phyloP scores from a whole-genome alignment of 2,329 filamentous ascomycete genomes.

The Diaporthe australafricana region DNA sequence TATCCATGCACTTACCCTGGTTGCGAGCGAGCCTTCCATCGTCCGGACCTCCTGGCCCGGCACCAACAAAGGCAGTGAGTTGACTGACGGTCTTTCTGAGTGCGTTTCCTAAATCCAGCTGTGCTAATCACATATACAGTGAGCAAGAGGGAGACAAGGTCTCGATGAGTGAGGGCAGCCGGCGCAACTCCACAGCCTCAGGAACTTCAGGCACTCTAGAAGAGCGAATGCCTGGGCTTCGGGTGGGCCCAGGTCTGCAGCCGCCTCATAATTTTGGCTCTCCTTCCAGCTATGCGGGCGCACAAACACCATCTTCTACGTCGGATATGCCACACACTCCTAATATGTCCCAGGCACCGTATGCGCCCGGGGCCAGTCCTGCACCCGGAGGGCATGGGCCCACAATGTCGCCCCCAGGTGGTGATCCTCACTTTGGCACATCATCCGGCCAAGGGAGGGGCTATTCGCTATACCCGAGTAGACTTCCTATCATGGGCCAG shows the following conservation, averaged over 20 bases:
- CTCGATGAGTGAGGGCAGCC: slow-evolving; percentile 45
- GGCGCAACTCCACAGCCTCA: slow-evolving; percentile 43
- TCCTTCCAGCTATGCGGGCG: slow-evolving; percentile 31
- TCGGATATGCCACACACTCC: slow-evolving; percentile 42
- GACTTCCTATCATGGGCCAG: slow-evolving; percentile 18
- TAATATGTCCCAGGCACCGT: slow-evolving; percentile 40
- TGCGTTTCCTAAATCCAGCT: neutral
- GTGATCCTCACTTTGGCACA: slow-evolving; percentile 25
- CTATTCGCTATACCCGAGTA: slow-evolving; percentile 6
- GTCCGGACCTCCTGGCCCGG: slow-evolving; percentile 69
- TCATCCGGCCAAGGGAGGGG: slow-evolving; percentile 1
- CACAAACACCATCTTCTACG: slow-evolving; percentile 37
- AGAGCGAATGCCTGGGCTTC: slow-evolving; percentile 36
- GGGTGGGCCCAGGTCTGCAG: slow-evolving; percentile 7
- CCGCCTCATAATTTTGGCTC: slow-evolving; percentile 36
- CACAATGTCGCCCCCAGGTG: slow-evolving; percentile 32
- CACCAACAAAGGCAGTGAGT: slow-evolving; percentile 65
- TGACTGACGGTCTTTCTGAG: neutral
- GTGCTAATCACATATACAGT: slow-evolving; percentile 45
- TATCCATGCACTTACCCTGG: slow-evolving; percentile 63
- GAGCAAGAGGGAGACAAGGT: slow-evolving; percentile 58
- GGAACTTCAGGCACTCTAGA: slow-evolving; percentile 41
- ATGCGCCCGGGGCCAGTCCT: slow-evolving; percentile 34
- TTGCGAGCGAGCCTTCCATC: slow-evolving; percentile 69
- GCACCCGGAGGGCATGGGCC: slow-evolving; percentile 5